phyloP scores from a whole-genome alignment of 1,284 basidiomycete genomes.

The Ustilago sp. region DNA sequence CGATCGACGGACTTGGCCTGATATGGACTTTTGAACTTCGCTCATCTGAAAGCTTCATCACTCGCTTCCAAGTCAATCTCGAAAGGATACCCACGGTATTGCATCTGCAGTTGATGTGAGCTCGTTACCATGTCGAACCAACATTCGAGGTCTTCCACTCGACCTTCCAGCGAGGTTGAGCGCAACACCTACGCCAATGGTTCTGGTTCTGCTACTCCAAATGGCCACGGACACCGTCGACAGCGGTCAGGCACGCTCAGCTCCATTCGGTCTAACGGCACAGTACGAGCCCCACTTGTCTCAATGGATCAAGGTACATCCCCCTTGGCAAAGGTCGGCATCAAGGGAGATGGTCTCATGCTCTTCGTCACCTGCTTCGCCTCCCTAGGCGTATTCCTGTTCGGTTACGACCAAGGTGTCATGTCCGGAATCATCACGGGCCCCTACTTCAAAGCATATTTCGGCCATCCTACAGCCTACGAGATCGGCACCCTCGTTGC shows the following conservation, averaged over 20 bases:
- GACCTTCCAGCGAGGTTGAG: constrained; percentile 43
- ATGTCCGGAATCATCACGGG: constrained; percentile 86
- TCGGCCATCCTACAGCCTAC: constrained; percentile 75
- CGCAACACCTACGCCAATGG: constrained; percentile 22
- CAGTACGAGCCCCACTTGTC: constrained; percentile 34
- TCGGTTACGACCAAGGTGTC: constrained; percentile 72
- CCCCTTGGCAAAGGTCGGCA: constrained; percentile 56
- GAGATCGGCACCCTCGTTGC: constrained; percentile 80
- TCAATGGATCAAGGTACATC: constrained; percentile 53
- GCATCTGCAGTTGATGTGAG: background rate
- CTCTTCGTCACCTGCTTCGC: constrained; percentile 77
- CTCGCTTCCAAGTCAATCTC: background rate
- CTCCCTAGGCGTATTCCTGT: constrained; percentile 87
- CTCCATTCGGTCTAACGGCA: constrained; percentile 36
- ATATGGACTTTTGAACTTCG: constrained; percentile 1
- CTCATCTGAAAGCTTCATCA: no score
- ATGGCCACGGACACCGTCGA: constrained; percentile 23
- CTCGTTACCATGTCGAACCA: constrained; percentile 25
- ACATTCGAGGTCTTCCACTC: constrained; percentile 31
- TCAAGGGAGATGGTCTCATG: constrained; percentile 65
- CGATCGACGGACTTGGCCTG: background rate
- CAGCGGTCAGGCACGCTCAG: constrained; percentile 34
- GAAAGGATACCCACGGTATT: background rate
- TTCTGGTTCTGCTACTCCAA: constrained; percentile 14
- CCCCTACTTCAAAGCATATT: constrained; percentile 81